These are phyloP conservation scores for Phytomonas francai DNA, from an alignment of 208 protist species.

Conservation along the genomic window DNA sequence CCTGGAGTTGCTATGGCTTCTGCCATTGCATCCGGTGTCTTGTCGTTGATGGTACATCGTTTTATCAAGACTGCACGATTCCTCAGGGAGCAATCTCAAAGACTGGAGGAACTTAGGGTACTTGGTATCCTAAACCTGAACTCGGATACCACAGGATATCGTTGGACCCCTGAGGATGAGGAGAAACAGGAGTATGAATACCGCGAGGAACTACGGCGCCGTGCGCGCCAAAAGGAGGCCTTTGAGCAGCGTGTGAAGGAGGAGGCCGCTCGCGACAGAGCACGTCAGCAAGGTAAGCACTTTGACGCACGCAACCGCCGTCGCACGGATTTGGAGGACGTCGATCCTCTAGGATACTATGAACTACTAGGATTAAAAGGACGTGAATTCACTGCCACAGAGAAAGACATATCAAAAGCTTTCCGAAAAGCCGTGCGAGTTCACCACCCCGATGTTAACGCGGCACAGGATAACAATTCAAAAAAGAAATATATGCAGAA, in stretches of 20 bases:
- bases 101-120: constrained; percentile 64
- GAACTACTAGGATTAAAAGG: constrained; percentile 68
- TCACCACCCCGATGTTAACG: constrained; percentile 73
- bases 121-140: constrained; percentile 69
- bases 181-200: constrained; percentile 85
- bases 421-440: constrained; percentile 59
- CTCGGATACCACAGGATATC: constrained; percentile 74
- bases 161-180: constrained; percentile 77
- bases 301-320: constrained; percentile 63
- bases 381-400: constrained; percentile 57
- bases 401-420: constrained; percentile 76
- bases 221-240: constrained; percentile 43
- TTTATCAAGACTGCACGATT: constrained; percentile 26
- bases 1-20: constrained; percentile 61
- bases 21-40: constrained; percentile 37
- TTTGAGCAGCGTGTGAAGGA: constrained; percentile 87
- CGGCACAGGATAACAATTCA: constrained; percentile 13
- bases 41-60: constrained; percentile 24
- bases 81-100: constrained; percentile 31
- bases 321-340: constrained; percentile 64
- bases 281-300: constrained; percentile 32
- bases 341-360: constrained; percentile 87
- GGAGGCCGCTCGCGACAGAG: constrained; percentile 59
- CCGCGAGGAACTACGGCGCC: constrained; percentile 75
- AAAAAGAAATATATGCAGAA: constrained; percentile 68